These are phyloP conservation scores for Coprinopsis sp. DNA, from an alignment of 768 basidiomycete species.

Conservation along the genomic window DNA sequence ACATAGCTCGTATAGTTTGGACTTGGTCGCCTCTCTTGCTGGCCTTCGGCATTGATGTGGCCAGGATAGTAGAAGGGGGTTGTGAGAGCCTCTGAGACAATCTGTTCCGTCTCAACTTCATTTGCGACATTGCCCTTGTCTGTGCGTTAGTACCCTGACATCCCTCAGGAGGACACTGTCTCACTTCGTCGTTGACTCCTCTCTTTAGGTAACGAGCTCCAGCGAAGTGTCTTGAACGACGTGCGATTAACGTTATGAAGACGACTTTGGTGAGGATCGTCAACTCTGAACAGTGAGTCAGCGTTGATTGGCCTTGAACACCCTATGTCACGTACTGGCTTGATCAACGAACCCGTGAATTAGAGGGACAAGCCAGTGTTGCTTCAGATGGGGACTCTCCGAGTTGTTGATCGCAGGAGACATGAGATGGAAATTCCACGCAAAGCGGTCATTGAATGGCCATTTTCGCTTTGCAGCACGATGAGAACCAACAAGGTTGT, in stretches of 20 bases:
- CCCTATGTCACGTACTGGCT: constrained; percentile 66
- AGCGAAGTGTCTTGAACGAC: constrained; percentile 91
- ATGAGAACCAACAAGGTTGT: constrained; percentile 69
- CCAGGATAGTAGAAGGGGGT: constrained; percentile 83
- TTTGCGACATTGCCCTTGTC: constrained; percentile 93
- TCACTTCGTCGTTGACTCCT: constrained; percentile 89
- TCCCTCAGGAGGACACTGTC: constrained; percentile 4
- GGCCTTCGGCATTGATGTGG: constrained; percentile 26
- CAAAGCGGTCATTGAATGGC: constrained; percentile 82
- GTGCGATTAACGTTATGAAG: constrained; percentile 92
- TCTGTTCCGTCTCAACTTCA: constrained; percentile 98
- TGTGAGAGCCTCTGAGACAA: constrained; percentile 85
- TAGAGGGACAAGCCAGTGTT: constrained; percentile 86
- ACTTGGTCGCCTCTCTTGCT: constrained; percentile 51
- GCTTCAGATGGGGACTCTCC: constrained; percentile 38
- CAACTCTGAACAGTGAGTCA: constrained; percentile 58
- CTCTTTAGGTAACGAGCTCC: constrained; percentile 93
- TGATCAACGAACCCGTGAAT: constrained; percentile 98
- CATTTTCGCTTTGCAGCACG: constrained; percentile 44
- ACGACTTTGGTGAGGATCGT: constrained; percentile 86
- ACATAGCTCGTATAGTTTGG: constrained; percentile 95
- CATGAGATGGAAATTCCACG: constrained; percentile 93
- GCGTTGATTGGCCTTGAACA: background rate
- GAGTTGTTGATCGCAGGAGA: constrained; percentile 55
- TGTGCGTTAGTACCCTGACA: background rate